Evolutionary conservation across 257 asterid species (phyloP), one percentile per base, ranked within the genome.

Genomic region (Knoxia roxburghii): DNA sequence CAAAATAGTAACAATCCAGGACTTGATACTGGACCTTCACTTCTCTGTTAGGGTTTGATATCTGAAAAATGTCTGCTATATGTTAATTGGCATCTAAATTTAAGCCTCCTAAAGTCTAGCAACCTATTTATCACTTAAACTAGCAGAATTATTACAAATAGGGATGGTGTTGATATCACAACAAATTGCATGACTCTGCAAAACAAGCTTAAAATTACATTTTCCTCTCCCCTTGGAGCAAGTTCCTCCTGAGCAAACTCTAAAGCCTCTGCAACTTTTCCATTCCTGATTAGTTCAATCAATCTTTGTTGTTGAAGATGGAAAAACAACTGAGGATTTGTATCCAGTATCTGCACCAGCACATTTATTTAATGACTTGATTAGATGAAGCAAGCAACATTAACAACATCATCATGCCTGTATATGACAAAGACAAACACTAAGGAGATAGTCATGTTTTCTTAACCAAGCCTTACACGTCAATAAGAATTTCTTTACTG

Each of bases 171-270:
- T 11, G 13, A 21, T 37, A 61, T 6, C 29, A 23, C 13, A 40
- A 62, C 14, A 62, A 0, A 20, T 3, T 5, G 24, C 54, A 63
- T 14, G 40, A 26, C 4, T 33, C 12, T 2, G 21, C 23, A 64
- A 46, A 49, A 64, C 45, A 59, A 52, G 52, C 33, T 20, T 57
- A 59, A 65, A 71, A 65, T 76, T 80, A 91, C 96, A 77, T 91
- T 85, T 84, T 89, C 92, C 81, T 89, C 98, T 64, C 95, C 96
- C 79, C 89, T 81, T 30, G 96, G 96, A 79, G 96, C 96, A 70
- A 91, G 96, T 81, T 91, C 95, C 79, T 89, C 95, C 74, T 84
- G 95, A 72, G 96, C 96, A 79, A 91, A 87, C 72, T 87, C 95
- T 79, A 91, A 78, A 75, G 98, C 98, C 69, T 89, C 95, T 67